Evolutionary conservation across 2,329 filamentous ascomycete species (phyloP).

Genomic region (Aspergillus viridinutans): DNA sequence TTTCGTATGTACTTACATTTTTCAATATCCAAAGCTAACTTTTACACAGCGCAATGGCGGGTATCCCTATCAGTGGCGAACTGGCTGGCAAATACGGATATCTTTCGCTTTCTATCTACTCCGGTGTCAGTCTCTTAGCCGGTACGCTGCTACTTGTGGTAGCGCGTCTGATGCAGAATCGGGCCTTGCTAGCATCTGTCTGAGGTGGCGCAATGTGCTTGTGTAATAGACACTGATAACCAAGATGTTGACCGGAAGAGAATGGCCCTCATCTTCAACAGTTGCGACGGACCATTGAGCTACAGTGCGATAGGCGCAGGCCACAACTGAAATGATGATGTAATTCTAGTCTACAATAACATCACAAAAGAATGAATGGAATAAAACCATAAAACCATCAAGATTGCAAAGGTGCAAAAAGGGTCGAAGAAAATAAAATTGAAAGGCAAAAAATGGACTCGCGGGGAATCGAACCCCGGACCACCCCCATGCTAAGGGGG

Average conservation of each 20-base stretch:
- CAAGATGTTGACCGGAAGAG: no score
- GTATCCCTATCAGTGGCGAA: constrained; percentile 41
- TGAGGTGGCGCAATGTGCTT: neutral
- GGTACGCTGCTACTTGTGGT: constrained; percentile 24
- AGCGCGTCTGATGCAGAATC: constrained; percentile 19
- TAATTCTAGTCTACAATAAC: no score
- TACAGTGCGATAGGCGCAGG: no score
- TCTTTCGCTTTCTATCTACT: constrained; percentile 38
- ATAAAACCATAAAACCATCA: no score
- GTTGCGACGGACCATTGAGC: no score
- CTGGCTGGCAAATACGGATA: constrained; percentile 39
- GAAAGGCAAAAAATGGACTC: constrained; percentile 33
- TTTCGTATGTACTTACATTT: constrained; percentile 35
- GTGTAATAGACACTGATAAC: neutral
- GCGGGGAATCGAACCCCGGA: constrained; percentile 48
- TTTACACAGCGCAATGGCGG: constrained; percentile 34
- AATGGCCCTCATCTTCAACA: no score
- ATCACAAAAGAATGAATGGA: no score
- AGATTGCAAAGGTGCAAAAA: no score
- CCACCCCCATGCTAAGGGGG: constrained; percentile 46
- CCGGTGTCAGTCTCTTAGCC: constrained; percentile 28
- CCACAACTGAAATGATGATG: no score
- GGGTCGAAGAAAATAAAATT: no score
- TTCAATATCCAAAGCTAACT: neutral
- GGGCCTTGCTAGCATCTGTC: constrained; percentile 10